These are phyloP conservation scores for Venustampulla echinocandica DNA, from an alignment of 495 filamentous ascomycete genomes.

Conservation along the genomic window DNA sequence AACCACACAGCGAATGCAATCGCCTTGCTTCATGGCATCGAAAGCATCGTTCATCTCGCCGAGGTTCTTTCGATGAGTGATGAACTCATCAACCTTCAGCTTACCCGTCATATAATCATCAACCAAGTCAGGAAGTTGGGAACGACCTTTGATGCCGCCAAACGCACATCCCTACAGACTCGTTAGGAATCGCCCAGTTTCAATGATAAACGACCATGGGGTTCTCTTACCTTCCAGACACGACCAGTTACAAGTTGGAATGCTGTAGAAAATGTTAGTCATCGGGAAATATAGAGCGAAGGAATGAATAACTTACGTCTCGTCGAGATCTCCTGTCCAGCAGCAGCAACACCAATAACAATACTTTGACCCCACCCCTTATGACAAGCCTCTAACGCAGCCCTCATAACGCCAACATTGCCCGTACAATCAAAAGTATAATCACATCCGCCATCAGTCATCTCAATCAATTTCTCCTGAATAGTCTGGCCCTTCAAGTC, in stretches of 20 bases:
- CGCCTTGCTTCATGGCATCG: slow-evolving; percentile 86
- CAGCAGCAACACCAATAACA: slow-evolving; percentile 94
- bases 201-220: neutral
- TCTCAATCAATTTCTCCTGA: slow-evolving; percentile 85
- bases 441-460: slow-evolving; percentile 98
- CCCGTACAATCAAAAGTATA: slow-evolving; percentile 99
- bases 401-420: slow-evolving; percentile 92
- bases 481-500: slow-evolving; percentile 67
- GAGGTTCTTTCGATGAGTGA: slow-evolving; percentile 85
- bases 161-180: slow-evolving; percentile 71
- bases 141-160: slow-evolving; percentile 93
- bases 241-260: slow-evolving; percentile 98
- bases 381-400: slow-evolving; percentile 93
- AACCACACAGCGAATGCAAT: slow-evolving; percentile 85
- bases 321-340: slow-evolving; percentile 93
- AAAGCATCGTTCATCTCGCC: slow-evolving; percentile 81
- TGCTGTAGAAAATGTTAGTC: slow-evolving; percentile 43
- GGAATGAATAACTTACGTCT: slow-evolving; percentile 61
- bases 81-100: slow-evolving; percentile 99
- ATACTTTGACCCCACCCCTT: slow-evolving; percentile 99
- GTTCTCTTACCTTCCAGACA: slow-evolving; percentile 60
- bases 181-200: neutral
- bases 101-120: slow-evolving; percentile 81
- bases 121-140: slow-evolving; percentile 82
- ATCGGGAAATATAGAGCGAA: neutral